Base-by-base conservation (phyloP, 345 rosid species). In the Murraya paniculata region DNA sequence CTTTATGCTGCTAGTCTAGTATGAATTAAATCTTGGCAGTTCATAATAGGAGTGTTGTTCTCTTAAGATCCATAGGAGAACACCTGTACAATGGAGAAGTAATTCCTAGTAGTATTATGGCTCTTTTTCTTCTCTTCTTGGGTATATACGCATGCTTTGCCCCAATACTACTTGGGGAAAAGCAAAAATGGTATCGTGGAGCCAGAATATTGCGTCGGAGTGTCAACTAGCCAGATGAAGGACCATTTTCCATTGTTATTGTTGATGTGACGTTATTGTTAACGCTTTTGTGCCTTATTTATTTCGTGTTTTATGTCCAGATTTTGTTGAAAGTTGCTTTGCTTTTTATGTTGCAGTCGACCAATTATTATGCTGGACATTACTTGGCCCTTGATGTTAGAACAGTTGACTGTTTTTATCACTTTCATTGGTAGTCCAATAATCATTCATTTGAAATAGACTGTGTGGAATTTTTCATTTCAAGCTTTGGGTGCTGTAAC, bases 401-500 rank as follows among this genome's bases (percentile, higher is more conserved):
- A 14, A 31, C 41, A 21, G 19, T 36, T 73, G 76, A 8, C 27
- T 39, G 14, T 68, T 64, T 31, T 59, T 59, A 24, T 39, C 13
- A 24, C 22, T 41, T 21, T 53, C 24, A 9, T 22, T 69, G 57
- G 61, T 21, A 18, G 11, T 5, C 41, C 33, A 59, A 68, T 39
- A 38, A 25, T 25, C 27, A 38, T 76, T n/a, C 9, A n/a, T 33
- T 22, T 30, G 24, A 67, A 18, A 19, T 30, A 4, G 38, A 56
- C 6, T 64, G 4, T 1, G 4, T 18, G 56, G 56, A 73, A 19
- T 68, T 71, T 68, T 71, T 35, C 61, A 33, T 38, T 50, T 35
- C 36, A 64, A 66, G 58, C 33, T 66, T 36, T 28, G 2, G 55
- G 31, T 45, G 68, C 59, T 58, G 41, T 85, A 24, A 73, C 68